These are phyloP conservation scores for Hevea brasiliensis DNA, from an alignment of 345 rosid species.

Conservation along the genomic window DNA sequence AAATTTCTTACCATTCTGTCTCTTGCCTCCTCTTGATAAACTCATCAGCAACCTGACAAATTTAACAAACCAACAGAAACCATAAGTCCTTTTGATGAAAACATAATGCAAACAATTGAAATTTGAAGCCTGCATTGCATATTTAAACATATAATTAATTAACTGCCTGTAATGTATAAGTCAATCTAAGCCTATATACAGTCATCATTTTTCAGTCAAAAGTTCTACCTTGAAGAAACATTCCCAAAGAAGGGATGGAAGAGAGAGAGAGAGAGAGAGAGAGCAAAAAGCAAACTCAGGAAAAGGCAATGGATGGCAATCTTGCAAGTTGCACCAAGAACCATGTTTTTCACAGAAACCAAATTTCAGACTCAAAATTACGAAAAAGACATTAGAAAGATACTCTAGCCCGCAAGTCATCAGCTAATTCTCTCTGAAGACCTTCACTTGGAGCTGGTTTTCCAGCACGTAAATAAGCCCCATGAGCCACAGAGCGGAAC, in stretches of 20 bases:
- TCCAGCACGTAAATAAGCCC: constrained; percentile 70
- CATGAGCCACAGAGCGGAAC: constrained; percentile 93
- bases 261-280: background rate
- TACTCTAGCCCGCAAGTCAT: constrained; percentile 71
- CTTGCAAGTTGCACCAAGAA: background rate
- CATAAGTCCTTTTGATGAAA: constrained; percentile 1
- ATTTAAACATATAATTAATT: background rate
- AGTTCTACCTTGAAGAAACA: background rate
- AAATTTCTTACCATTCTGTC: constrained; percentile 70
- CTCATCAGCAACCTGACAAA: constrained; percentile 88
- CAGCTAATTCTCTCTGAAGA: constrained; percentile 76
- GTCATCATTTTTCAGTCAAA: background rate
- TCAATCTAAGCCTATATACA: background rate
- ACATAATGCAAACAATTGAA: constrained; percentile 2
- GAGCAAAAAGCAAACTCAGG: background rate
- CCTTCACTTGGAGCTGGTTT: constrained; percentile 62
- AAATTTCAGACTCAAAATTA: background rate
- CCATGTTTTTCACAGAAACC: constrained; percentile 3
- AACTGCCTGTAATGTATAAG: background rate
- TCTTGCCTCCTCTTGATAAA: constrained; percentile 86
- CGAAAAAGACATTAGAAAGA: background rate
- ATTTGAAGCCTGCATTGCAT: constrained; percentile 1
- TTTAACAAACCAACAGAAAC: constrained; percentile 17
- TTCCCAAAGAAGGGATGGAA: background rate
- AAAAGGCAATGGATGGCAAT: background rate